These are phyloP conservation scores for Zoysia japonica DNA, from an alignment of 176 grass and related monocot species.

Conservation along the genomic window DNA sequence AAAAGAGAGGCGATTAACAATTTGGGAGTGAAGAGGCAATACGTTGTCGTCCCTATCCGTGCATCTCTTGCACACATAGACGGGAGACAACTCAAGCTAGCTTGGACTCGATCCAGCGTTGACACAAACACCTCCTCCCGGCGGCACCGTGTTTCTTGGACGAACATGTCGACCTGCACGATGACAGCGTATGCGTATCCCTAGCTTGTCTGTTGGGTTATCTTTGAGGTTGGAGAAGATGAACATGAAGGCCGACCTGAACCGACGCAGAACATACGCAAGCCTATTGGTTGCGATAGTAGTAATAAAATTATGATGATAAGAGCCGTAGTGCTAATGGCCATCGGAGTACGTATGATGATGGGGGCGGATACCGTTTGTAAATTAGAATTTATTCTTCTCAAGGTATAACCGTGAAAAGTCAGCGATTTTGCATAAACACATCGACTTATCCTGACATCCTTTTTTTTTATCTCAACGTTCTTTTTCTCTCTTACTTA, in stretches of 20 bases:
- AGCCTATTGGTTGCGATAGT: slow-evolving; percentile 48
- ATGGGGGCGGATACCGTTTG: background rate
- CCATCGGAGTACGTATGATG: background rate
- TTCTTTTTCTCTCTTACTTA: background rate
- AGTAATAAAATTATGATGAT: too few species aligned
- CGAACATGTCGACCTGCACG: slow-evolving; percentile 5
- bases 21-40: slow-evolving; percentile 18
- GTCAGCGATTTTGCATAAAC: background rate
- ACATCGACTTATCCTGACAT: background rate
- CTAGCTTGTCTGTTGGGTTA: slow-evolving; percentile 27
- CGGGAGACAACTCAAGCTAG: slow-evolving; percentile 10
- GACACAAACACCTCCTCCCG: background rate
- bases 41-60: slow-evolving; percentile 53
- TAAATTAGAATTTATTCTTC: background rate
- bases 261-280: slow-evolving; percentile 7
- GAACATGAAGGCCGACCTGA: slow-evolving; percentile 22
- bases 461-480: background rate
- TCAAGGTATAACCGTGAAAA: background rate
- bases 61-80: slow-evolving; percentile 36
- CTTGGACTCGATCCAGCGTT: slow-evolving; percentile 39
- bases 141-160: background rate
- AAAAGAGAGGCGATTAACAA: background rate
- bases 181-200: background rate
- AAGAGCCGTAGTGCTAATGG: background rate
- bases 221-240: slow-evolving; percentile 22